Evolutionary conservation across 75 land plant genomes (phyloP), one percentile per base, ranked within the genome.

Genomic region (Cunninghamia lanceolata): DNA sequence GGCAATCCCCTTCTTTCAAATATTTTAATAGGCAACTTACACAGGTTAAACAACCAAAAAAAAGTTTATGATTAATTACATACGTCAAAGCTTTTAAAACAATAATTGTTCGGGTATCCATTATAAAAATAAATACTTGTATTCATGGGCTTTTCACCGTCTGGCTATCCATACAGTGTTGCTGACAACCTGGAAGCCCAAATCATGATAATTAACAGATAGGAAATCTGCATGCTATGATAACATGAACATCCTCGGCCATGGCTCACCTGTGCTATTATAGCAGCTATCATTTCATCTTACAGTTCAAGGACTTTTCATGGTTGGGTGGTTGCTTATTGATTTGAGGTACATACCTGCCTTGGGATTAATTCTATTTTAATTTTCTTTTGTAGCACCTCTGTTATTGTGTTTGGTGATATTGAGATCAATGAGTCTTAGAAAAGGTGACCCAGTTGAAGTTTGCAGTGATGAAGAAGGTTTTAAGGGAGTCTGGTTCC

Each of bases 391-490:
- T 45, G 5, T 5, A 45, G 59, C 17, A 2, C n/a, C 1, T 3
- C 36, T 10, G 75, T 73, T 34, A 34, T 73, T 10, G 35, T 59
- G 68, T 17, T 17, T 59, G 68, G 68, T 10, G 34, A 11, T 73
- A 39, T 25, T 21, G 21, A n/a, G 52, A 43, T 47, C 35, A n/a
- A 82, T 73, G 70, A 82, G 47, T 21, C 89, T 90, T 53, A 53
- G 42, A 11, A 79, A 87, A 78, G 94, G 91, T 13, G 46, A 40
- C 11, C 42, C 25, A 21, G 93, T 93, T 85, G 94, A 93, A 85
- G 91, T 92, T 40, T 86, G 81, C 53, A 92, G 89, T 76, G 93
- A 93, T 83, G 94, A 92, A 73, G 93, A 93, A 63, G 94, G 93
- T 73, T 92, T 90, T 46, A 34, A n/a, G 15, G 94, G 94, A 45